A percentile compares a stretch with the other conserved stretches of the same genome.
Evolutionary conservation across 2,329 filamentous ascomycete genomes (phyloP).

Genomic region (Capronia epimyces): DNA sequence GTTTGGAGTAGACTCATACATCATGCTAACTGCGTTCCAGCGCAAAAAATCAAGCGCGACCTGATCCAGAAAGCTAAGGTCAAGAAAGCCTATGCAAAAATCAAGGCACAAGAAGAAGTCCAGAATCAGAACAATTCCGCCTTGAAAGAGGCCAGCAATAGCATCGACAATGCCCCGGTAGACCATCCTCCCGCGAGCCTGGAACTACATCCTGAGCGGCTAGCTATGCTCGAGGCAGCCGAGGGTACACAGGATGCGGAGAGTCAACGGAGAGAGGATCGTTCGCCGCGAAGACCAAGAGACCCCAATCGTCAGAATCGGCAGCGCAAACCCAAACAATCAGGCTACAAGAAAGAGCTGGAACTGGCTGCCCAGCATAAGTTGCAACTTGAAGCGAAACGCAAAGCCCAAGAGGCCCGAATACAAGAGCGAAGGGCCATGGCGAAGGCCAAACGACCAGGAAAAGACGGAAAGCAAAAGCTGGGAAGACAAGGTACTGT

Average conservation of each 20-base stretch:
- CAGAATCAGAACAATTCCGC: constrained; percentile 30
- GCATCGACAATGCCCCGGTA: constrained; percentile 17
- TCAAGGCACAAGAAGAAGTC: constrained; percentile 59
- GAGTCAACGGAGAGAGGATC: constrained; percentile 22
- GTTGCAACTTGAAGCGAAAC: constrained; percentile 55
- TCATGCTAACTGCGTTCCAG: constrained; percentile 41
- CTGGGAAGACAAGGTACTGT: constrained; percentile 74
- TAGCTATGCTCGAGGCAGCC: constrained; percentile 52
- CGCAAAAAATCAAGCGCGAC: constrained; percentile 81
- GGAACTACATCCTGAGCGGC: constrained; percentile 57
- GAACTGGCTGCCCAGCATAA: constrained; percentile 60
- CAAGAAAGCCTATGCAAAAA: constrained; percentile 85
- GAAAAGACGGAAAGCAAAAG: constrained; percentile 67
- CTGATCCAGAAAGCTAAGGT: constrained; percentile 90
- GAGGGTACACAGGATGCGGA: constrained; percentile 22
- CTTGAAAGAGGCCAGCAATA: constrained; percentile 20
- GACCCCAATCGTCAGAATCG: constrained; percentile 7
- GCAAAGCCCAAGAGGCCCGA: constrained; percentile 41
- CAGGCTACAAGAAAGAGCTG: constrained; percentile 60
- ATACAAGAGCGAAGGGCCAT: constrained; percentile 65
- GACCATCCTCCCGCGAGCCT: constrained; percentile 37
- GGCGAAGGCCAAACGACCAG: constrained; percentile 56
- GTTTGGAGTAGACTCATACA: neutral
- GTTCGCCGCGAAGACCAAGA: constrained; percentile 23
- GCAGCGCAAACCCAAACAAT: constrained; percentile 39